Evolutionary conservation across 2,329 filamentous ascomycete genomes (phyloP).

Genomic region (Penicillium griseofulvum): DNA sequence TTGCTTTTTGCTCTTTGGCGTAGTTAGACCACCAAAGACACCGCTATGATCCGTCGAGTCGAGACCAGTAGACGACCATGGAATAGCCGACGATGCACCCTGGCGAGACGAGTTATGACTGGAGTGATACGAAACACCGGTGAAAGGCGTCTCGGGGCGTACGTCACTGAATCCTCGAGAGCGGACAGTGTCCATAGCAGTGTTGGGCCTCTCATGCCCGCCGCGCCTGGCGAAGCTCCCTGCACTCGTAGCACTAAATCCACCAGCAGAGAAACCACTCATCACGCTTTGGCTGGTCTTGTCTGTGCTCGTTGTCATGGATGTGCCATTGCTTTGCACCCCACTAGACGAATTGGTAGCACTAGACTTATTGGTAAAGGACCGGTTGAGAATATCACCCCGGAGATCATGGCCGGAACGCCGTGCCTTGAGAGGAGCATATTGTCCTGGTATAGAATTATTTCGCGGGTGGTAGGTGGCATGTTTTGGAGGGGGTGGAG

Average conservation of each 20-base stretch:
- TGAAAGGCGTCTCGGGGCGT: slow-evolving; percentile 58
- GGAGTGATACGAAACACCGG: slow-evolving; percentile 84
- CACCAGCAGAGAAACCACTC: slow-evolving; percentile 88
- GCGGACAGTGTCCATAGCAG: slow-evolving; percentile 41
- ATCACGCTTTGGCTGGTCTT: slow-evolving; percentile 83
- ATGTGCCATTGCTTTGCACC: slow-evolving; percentile 65
- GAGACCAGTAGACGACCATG: slow-evolving; percentile 48
- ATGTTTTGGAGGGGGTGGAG: slow-evolving; percentile 61
- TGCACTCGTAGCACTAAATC: slow-evolving; percentile 90
- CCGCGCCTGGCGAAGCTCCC: slow-evolving; percentile 79
- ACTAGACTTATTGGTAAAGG: slow-evolving; percentile 84
- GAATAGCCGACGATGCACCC: slow-evolving; percentile 63
- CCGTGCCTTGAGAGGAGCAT: slow-evolving; percentile 38
- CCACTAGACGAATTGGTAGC: slow-evolving; percentile 74
- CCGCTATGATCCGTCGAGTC: slow-evolving; percentile 62
- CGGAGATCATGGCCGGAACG: slow-evolving; percentile 70
- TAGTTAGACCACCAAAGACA: slow-evolving; percentile 72
- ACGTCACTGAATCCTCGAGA: slow-evolving; percentile 41
- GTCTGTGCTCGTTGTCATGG: slow-evolving; percentile 67
- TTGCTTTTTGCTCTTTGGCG: slow-evolving; percentile 75
- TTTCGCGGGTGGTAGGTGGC: slow-evolving; percentile 42
- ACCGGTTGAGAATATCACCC: slow-evolving; percentile 67
- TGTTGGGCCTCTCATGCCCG: slow-evolving; percentile 44
- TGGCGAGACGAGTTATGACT: slow-evolving; percentile 67
- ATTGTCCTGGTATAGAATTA: slow-evolving; percentile 43